Evolutionary conservation across 2,329 filamentous ascomycete genomes (phyloP), one percentile per base, ranked within the genome.

Genomic region (Scedosporium boydii): DNA sequence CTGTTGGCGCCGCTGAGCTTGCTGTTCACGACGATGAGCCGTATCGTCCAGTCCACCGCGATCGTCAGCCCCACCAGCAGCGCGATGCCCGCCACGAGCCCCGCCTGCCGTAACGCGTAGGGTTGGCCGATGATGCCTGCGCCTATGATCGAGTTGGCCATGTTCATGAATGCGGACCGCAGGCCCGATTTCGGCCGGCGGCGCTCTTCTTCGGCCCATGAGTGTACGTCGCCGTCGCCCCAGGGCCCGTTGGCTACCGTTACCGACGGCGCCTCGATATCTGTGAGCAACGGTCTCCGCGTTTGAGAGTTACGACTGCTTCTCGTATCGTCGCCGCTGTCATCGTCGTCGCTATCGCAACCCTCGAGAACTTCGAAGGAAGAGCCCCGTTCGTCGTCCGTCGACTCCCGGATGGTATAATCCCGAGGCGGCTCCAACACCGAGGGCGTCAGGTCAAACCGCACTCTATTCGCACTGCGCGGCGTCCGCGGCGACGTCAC

Each of bases 61-160:
- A 95, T 74, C 0, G 95, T 98, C 66, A 99, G 81, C 6, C 76
- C 81, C 27, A 96, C 76, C 21, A 99, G 83, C 62, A 99, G 82
- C 57, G 91, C 70, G 5, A 93, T 80, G 29, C 95, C 95, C 44
- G 90, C 88, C 16, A 90, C 73, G 68, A 99, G 82, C 6, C 95
- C 95, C 6, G 95, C 95, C 77, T 98, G 93, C 63, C 86, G 86
- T 71, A 99, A 88, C n/a, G 95, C 95, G 76, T 98, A 99, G 12
- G 95, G 93, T 76, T 99, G 95, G 3, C 90, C 86, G 70, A 88
- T 88, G 74, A 88, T 88, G 60, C 86, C 86, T 2, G 86, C 87
- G 46, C 86, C 87, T 68, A 99, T 97, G 73, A 99, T 99, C 69
- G 90, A 96, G 78, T 99, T 99, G 66, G 95, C 93, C 95, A 99